Evolutionary conservation across 257 asterid genomes (phyloP), one percentile per base, ranked within the genome.

Genomic region (Eucommia ulmoides): DNA sequence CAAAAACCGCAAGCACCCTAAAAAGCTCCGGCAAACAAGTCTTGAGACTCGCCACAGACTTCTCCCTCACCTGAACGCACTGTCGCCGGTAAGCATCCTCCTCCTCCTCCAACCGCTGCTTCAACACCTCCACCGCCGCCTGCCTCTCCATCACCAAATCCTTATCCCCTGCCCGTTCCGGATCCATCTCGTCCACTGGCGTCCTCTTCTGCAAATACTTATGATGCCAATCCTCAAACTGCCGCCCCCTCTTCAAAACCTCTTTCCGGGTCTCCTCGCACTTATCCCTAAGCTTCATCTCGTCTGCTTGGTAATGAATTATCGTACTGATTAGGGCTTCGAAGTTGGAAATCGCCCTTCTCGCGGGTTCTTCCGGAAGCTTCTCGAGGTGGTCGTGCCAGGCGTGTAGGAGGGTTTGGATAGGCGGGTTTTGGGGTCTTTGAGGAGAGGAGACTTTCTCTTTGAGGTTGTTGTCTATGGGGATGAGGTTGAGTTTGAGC

Each of bases 331-430:
- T 66, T 20, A 67, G 77, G 41, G 81, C 87, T 14, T 93, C 84
- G 60, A 83, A 91, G 64, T 72, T 86, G 59, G 55, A 75, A 15
- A 91, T 81, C 9, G 87, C 74, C 2, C 72, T 71, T 64, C 67
- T 79, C 1, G 95, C 88, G 3, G 82, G 75, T 70, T 83, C 96
- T 11, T 86, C 95, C 0, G 94, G 95, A 53, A 80, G 75, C 77
- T 77, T 86, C 19, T 72, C 83, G 1, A 91, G 86, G 38, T 67
- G 33, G n/a, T 75, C 95, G 11, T 75, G 63, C 99, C 99, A 91
- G 9, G 80, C 69, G 1, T 52, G 80, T 49, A 91, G 69, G 48
- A 91, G 94, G 6, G 25, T 23, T 19, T 60, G 80, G 17, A 91
- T 79, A 0, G 86, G 87, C 24, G 95, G 99, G 42, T 48, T 83